phyloP scores from a whole-genome alignment of 2,329 filamentous ascomycete genomes.

The Aureobasidium sp. region DNA sequence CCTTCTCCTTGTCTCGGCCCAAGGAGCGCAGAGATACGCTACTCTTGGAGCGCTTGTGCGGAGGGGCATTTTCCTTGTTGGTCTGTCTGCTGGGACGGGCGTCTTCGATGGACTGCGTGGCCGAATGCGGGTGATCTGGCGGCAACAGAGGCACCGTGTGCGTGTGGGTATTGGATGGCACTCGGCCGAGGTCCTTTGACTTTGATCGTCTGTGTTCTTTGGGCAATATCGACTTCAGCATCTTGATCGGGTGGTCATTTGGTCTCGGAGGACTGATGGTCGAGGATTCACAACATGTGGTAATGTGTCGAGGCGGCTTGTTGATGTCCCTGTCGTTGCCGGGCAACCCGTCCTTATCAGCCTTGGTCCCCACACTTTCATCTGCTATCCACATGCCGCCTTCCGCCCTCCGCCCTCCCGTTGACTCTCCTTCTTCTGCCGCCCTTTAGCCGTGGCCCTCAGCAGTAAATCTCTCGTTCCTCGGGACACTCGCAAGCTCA shows the following conservation, averaged over 20 bases:
- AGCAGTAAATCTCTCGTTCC: no score
- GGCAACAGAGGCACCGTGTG: slow-evolving; percentile 40
- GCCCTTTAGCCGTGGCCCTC: background rate
- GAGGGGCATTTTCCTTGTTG: slow-evolving; percentile 13
- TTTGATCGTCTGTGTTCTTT: slow-evolving; percentile 37
- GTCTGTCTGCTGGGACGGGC: slow-evolving; percentile 22
- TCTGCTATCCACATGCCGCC: background rate
- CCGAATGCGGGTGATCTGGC: slow-evolving; percentile 43
- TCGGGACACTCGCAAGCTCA: no score
- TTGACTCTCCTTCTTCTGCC: background rate
- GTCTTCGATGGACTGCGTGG: slow-evolving; percentile 20
- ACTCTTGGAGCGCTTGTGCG: slow-evolving; percentile 49
- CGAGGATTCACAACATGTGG: slow-evolving; percentile 2
- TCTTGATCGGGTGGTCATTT: slow-evolving; percentile 25
- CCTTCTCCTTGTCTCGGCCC: slow-evolving; percentile 40
- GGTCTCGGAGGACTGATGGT: background rate
- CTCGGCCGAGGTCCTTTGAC: slow-evolving; percentile 39
- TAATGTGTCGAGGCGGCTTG: background rate
- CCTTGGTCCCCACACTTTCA: slow-evolving; percentile 2
- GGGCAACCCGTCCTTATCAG: slow-evolving; percentile 11
- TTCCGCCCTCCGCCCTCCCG: background rate
- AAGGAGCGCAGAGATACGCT: slow-evolving; percentile 47
- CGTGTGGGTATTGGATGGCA: slow-evolving; percentile 26
- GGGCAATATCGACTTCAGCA: slow-evolving; percentile 47
- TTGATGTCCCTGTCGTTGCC: slow-evolving; percentile 12